phyloP scores from a whole-genome alignment of 1,284 basidiomycete genomes.

The Exsudoporus floridanus region DNA sequence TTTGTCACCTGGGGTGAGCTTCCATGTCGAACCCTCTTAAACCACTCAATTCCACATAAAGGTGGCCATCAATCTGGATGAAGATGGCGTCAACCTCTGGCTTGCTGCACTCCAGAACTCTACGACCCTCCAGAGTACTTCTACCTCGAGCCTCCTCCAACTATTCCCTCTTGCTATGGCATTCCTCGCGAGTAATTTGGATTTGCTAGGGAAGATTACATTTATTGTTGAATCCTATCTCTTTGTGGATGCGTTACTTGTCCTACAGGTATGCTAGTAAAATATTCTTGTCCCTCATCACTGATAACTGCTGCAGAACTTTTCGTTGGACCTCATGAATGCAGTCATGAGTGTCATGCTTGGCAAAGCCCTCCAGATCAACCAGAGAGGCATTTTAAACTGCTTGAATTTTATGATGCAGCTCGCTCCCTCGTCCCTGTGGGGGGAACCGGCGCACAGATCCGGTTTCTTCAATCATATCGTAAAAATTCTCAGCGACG shows the following conservation, averaged over 20 bases:
- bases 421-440: constrained; percentile 55
- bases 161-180: constrained; percentile 66
- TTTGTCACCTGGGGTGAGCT: constrained; percentile 59
- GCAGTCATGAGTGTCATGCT: constrained; percentile 52
- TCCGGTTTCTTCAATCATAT: constrained; percentile 68
- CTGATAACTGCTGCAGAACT: constrained; percentile 39
- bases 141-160: constrained; percentile 60
- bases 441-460: constrained; percentile 68
- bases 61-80: constrained; percentile 74
- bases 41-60: constrained; percentile 31
- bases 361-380: constrained; percentile 48
- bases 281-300: neutral
- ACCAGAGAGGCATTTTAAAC: constrained; percentile 58
- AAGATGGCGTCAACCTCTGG: constrained; percentile 80
- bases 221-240: constrained; percentile 80
- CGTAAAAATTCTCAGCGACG: constrained; percentile 56
- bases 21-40: neutral
- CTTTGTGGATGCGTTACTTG: constrained; percentile 63
- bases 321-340: constrained; percentile 53
- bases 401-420: constrained; percentile 60
- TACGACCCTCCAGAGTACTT: constrained; percentile 47
- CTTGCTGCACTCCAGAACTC: constrained; percentile 71
- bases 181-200: constrained; percentile 69
- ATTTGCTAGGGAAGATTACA: constrained; percentile 68
- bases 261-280: constrained; percentile 60